A percentile compares a stretch with the other conserved stretches of the same genome.
These are phyloP conservation scores for Rhizomucor miehei DNA, from an alignment of 371 early-diverging fungal genomes.

Conservation along the genomic window DNA sequence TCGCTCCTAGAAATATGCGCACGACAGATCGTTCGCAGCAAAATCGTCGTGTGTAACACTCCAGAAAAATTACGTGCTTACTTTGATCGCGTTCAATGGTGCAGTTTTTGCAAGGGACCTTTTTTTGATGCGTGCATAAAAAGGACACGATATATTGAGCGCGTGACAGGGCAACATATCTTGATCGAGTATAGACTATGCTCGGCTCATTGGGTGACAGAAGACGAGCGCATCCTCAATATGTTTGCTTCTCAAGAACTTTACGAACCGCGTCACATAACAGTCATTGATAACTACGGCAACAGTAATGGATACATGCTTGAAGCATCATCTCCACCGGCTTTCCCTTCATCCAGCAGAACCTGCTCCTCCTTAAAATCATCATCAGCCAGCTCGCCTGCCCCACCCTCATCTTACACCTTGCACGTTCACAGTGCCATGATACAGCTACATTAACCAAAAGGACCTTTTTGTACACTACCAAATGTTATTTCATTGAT, in stretches of 20 bases:
- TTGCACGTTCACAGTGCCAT: too few relatives aligned
- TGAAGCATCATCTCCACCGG: too few relatives aligned
- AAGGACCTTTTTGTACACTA: too few relatives aligned
- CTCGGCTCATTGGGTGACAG: conserved; percentile 73
- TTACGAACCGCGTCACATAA: too few relatives aligned
- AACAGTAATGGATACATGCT: too few relatives aligned
- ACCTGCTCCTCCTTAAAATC: too few relatives aligned
- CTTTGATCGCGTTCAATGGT: conserved; percentile 64
- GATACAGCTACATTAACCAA: too few relatives aligned
- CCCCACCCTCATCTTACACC: too few relatives aligned
- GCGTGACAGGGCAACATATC: conserved; percentile 29
- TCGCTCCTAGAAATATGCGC: conserved; percentile 75
- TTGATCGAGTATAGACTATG: conserved; percentile 76
- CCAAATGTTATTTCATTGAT: too few relatives aligned
- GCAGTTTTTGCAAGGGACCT: conserved; percentile 86
- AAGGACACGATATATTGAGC: conserved; percentile 64
- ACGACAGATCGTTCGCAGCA: conserved; percentile 44
- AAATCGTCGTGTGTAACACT: neutral
- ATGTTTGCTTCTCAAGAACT: conserved; percentile 17
- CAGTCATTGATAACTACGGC: too few relatives aligned
- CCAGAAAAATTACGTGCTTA: conserved; percentile 58
- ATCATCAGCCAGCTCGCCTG: too few relatives aligned
- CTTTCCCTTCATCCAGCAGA: too few relatives aligned
- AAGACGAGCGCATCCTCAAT: conserved; percentile 54
- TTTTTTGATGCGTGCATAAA: conserved; percentile 67